These are phyloP conservation scores for Botrytis byssoidea DNA, from an alignment of 2,329 filamentous ascomycete genomes.

Conservation along the genomic window DNA sequence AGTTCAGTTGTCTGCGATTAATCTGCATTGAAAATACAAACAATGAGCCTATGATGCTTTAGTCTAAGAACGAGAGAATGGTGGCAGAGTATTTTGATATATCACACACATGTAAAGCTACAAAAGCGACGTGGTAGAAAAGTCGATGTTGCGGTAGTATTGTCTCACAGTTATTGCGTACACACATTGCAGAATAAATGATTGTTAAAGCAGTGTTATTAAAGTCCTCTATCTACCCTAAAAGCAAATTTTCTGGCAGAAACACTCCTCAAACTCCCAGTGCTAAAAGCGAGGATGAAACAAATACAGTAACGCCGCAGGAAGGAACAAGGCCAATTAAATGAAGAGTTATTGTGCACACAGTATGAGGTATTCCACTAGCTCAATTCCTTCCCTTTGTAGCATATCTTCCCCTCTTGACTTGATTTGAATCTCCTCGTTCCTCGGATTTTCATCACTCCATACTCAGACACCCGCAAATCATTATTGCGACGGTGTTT, in stretches of 20 bases:
- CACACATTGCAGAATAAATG: background rate
- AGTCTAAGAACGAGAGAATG: accelerated
- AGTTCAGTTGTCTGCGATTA: accelerated
- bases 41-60: accelerated
- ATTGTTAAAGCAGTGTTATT: background rate
- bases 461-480: background rate
- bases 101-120: background rate
- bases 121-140: accelerated
- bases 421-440: constrained; percentile 99
- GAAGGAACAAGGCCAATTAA: background rate
- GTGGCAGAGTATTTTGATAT: background rate
- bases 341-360: background rate
- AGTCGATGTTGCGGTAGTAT: accelerated
- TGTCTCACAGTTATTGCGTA: background rate
- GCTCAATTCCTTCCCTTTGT: constrained; percentile 98
- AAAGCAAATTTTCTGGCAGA: background rate
- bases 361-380: background rate
- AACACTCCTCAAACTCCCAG: background rate
- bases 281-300: background rate
- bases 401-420: constrained; percentile 98
- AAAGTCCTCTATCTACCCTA: background rate
- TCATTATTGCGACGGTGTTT: background rate
- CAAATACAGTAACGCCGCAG: background rate
- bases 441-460: constrained; percentile 79
- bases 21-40: background rate